These are phyloP conservation scores for Sanghuangporus sanghuang DNA, from an alignment of 1,284 basidiomycete species.

Conservation along the genomic window DNA sequence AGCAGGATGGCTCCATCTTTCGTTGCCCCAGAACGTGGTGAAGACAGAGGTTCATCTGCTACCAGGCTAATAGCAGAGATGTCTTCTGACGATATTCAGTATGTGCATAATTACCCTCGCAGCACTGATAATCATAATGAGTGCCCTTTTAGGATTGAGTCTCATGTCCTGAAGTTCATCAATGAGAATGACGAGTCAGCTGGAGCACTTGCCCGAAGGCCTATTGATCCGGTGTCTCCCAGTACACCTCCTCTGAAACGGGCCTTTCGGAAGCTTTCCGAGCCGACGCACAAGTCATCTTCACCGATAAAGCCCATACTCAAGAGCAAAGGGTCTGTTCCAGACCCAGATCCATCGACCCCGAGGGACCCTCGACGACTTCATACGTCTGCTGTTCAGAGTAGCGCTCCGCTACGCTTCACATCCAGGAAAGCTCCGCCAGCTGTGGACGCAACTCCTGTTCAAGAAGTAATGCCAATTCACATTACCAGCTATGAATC, in stretches of 20 bases:
- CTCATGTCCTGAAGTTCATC: constrained; percentile 2
- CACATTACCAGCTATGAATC: background rate
- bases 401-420: background rate
- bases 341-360: background rate
- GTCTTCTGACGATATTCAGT: background rate
- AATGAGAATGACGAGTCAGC: background rate
- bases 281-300: constrained; percentile 2
- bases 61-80: background rate
- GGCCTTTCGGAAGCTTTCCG: background rate
- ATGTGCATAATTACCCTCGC: background rate
- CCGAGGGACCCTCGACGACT: background rate
- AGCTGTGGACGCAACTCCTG: background rate
- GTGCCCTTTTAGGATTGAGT: background rate
- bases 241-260: background rate
- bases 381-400: background rate
- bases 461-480: background rate
- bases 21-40: background rate
- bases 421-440: background rate
- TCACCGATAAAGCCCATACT: constrained; percentile 5
- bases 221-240: background rate
- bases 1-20: background rate
- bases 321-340: background rate
- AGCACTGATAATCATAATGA: background rate
- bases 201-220: background rate
- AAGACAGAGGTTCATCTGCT: background rate